Percentiles rank a stretch among this genome's conserved stretches.
phyloP scores from a whole-genome alignment of 2,329 filamentous ascomycete genomes.

The Penicillium sp. region DNA sequence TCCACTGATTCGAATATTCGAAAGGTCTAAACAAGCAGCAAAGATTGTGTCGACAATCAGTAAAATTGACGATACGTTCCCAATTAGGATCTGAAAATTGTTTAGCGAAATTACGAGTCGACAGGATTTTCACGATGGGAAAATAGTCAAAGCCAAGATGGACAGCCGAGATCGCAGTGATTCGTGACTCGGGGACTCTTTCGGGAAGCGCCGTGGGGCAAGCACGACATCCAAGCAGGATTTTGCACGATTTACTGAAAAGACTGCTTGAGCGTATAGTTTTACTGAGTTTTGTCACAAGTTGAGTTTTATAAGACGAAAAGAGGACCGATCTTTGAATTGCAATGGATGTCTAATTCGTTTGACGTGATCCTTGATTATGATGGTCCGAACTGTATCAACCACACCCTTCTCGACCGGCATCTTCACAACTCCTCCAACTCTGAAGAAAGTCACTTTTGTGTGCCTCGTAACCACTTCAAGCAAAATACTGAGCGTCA shows the following conservation, averaged over 20 bases:
- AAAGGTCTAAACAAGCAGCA: not conserved
- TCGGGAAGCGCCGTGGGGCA: conserved; percentile 19
- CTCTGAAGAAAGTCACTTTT: not conserved
- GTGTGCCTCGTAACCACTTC: not conserved
- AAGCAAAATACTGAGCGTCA: not conserved
- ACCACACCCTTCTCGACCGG: not conserved
- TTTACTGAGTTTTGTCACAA: not conserved
- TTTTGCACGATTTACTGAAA: conserved; percentile 13
- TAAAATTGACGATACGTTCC: not conserved
- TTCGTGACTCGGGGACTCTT: conserved; percentile 25
- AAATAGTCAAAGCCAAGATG: not conserved
- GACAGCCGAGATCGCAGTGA: not conserved
- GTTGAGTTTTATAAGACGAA: not conserved
- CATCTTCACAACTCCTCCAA: not conserved
- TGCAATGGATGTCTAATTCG: not conserved
- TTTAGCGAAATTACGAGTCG: no score
- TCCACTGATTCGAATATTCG: not conserved
- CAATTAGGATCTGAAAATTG: no score
- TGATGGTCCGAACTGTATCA: not conserved
- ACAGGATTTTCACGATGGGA: not conserved
- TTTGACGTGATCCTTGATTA: not conserved
- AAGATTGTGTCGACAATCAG: not conserved
- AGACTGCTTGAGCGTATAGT: not conserved
- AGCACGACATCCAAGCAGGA: conserved; percentile 26
- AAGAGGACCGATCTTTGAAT: not conserved